Evolutionary conservation across 768 basidiomycete species (phyloP).

Genomic region (Termitomyces sp.): DNA sequence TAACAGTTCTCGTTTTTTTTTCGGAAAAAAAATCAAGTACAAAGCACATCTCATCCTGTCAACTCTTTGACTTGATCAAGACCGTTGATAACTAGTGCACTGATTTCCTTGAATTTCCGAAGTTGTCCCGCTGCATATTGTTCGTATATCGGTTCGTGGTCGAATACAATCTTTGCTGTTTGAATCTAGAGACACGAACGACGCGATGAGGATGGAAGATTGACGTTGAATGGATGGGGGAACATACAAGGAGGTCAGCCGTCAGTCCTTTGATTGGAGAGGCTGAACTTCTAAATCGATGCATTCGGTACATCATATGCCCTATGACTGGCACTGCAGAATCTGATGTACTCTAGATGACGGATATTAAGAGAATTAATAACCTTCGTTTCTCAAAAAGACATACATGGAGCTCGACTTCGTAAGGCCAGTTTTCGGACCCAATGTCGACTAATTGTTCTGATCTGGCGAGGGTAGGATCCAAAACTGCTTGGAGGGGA

Average conservation of each 20-base stretch:
- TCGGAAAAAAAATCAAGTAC: not conserved
- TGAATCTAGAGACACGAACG: constrained; percentile 41
- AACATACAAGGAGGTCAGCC: constrained; percentile 68
- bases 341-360: constrained; percentile 52
- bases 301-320: constrained; percentile 64
- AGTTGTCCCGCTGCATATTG: constrained; percentile 53
- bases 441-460: constrained; percentile 51
- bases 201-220: not conserved
- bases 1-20: not conserved
- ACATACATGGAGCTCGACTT: constrained; percentile 61
- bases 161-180: constrained; percentile 64
- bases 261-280: constrained; percentile 85
- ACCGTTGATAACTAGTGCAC: constrained; percentile 6
- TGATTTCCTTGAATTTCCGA: constrained; percentile 18
- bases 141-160: constrained; percentile 40
- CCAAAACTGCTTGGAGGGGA: constrained; percentile 66
- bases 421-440: constrained; percentile 75
- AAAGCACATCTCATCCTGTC: not conserved
- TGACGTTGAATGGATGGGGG: not conserved
- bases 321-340: constrained; percentile 39
- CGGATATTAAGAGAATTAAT: not conserved
- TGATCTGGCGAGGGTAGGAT: constrained; percentile 43
- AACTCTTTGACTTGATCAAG: not conserved
- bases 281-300: constrained; percentile 72
- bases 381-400: not conserved